Base-by-base conservation (phyloP, 768 basidiomycete species). In the Russula brevipes region DNA sequence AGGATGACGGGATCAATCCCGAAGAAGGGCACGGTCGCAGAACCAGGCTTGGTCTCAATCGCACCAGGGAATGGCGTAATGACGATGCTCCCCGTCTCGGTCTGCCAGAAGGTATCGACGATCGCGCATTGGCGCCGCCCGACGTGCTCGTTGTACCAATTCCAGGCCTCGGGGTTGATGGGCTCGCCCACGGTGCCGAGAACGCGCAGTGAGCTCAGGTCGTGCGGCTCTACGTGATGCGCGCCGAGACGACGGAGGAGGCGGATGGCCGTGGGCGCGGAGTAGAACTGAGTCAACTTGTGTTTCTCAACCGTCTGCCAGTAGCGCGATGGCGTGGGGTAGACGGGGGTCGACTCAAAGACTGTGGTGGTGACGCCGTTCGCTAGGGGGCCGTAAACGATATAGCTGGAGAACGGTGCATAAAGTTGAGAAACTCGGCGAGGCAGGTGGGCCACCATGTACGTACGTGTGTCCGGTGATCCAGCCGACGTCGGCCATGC, bases 401-500 rank as follows among this genome's bases (percentile, higher is more conserved):
- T 98, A 78, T 98, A 92, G 14, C 85, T 86, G 64, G 30, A 41
- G 39, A 30, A 24, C 45, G 10, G 44, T 19, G 17, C 45, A 6
- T 38, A 39, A 42, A 11, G 38, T 56, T 45, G 5, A 57, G 19
- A 45, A 45, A 53, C 9, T 12, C 30, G 33, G 35, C n/a, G 24
- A 17, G 14, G 19, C 30, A 36, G 19, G 38, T n/a, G 9, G 4
- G 5, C 2, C 5, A 35, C 5, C n/a, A 8, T 19, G 19, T 36
- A 71, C 75, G 69, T 63, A 91, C 77, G 90, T 91, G 77, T 97
- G 94, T 17, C 95, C 95, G 3, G 96, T 98, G 78, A 98, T 96
- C 96, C 96, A 98, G 70, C 96, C 96, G 57, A 99, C 82, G 72
- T 99, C 96, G 61, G 96, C 96, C 95, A 98, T 94, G 80, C 96